Percentiles rank a stretch among this genome's conserved stretches.
These are phyloP conservation scores for Lactarius deliciosus DNA, from an alignment of 768 basidiomycete species.

Conservation along the genomic window DNA sequence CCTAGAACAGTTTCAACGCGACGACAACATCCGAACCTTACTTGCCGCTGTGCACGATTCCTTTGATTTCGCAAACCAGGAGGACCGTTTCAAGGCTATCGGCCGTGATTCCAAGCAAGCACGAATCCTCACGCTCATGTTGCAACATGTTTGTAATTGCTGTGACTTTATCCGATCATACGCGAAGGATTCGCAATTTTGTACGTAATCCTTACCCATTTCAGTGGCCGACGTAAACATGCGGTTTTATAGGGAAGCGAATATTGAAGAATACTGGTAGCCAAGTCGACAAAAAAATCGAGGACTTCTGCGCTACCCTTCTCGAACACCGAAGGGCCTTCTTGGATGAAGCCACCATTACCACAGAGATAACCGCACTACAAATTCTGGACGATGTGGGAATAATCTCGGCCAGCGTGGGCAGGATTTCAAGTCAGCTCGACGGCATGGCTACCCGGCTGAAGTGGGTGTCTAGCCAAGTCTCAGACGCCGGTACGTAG, in stretches of 20 bases:
- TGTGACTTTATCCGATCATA: constrained; percentile 1
- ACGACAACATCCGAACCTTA: background rate
- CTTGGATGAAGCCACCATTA: background rate
- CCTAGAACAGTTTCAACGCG: background rate
- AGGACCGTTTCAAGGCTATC: background rate
- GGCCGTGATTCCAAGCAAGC: background rate
- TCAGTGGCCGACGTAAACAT: background rate
- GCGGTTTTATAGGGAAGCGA: background rate
- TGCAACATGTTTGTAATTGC: background rate
- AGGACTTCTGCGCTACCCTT: background rate
- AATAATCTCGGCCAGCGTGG: background rate
- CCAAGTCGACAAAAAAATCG: background rate
- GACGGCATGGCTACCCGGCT: background rate
- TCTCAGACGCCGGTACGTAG: background rate
- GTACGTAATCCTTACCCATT: background rate
- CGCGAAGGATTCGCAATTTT: background rate
- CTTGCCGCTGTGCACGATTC: background rate
- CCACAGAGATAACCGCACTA: background rate
- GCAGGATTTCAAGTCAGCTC: background rate
- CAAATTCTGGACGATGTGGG: background rate
- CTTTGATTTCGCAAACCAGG: background rate
- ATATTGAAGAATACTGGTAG: background rate
- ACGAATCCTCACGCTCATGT: background rate
- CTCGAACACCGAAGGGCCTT: background rate
- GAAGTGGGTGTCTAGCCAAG: background rate